phyloP scores from a whole-genome alignment of 2,329 filamentous ascomycete genomes.

The Ceratocystis smalleyi region DNA sequence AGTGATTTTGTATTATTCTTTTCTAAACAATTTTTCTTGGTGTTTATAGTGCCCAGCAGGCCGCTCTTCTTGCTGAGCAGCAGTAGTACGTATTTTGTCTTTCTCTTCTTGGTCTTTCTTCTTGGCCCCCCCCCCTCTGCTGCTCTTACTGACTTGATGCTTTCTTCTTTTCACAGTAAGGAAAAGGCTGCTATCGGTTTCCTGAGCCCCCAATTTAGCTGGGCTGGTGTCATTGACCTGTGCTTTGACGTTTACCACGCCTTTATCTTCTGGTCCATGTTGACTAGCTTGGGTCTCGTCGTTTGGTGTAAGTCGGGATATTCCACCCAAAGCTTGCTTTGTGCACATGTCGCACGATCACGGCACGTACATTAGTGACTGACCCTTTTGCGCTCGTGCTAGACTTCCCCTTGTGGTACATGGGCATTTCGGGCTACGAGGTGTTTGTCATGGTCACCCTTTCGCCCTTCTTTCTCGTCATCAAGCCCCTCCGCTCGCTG shows the following conservation, averaged over 20 bases:
- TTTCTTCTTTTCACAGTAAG: slow-evolving; percentile 39
- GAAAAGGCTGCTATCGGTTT: slow-evolving; percentile 55
- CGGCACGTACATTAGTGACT: background rate
- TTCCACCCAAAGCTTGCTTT: background rate
- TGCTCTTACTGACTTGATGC: slow-evolving; percentile 6
- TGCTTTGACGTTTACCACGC: slow-evolving; percentile 83
- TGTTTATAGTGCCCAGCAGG: slow-evolving; percentile 14
- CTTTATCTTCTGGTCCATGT: slow-evolving; percentile 91
- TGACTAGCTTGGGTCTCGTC: slow-evolving; percentile 74
- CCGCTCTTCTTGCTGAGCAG: slow-evolving; percentile 13
- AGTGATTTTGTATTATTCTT: slow-evolving; percentile 11
- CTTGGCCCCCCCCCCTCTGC: background rate
- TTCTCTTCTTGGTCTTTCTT: slow-evolving; percentile 17
- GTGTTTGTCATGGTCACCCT: slow-evolving; percentile 71
- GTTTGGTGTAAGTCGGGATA: slow-evolving; percentile 66
- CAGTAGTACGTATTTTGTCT: slow-evolving; percentile 25
- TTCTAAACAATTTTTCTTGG: slow-evolving; percentile 17
- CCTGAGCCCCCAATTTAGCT: slow-evolving; percentile 57
- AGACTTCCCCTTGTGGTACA: slow-evolving; percentile 96
- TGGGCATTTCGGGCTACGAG: slow-evolving; percentile 97
- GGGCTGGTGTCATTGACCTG: slow-evolving; percentile 61
- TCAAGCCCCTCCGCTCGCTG: slow-evolving; percentile 51
- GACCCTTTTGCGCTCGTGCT: slow-evolving; percentile 1
- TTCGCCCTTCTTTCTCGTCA: slow-evolving; percentile 63
- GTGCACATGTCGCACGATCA: background rate